These are phyloP conservation scores for Geranium rotundifolium DNA, from an alignment of 345 rosid species.

Conservation along the genomic window DNA sequence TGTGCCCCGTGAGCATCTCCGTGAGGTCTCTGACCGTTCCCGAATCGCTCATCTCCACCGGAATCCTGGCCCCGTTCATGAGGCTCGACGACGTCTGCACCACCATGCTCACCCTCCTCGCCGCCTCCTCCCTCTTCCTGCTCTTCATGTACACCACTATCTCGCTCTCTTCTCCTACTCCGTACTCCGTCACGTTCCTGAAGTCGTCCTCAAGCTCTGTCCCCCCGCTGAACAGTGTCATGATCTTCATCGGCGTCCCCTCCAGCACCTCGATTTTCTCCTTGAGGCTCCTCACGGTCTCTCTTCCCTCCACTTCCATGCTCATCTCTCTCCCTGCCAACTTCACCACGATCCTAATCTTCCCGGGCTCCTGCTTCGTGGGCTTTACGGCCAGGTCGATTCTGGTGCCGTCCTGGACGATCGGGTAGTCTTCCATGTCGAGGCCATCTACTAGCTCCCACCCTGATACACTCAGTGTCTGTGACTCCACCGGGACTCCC, in stretches of 20 bases:
- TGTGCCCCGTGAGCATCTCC: slow-evolving; percentile 31
- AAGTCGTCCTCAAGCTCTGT: slow-evolving; percentile 60
- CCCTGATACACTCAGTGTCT: slow-evolving; percentile 47
- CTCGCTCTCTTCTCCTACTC: slow-evolving; percentile 47
- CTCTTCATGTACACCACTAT: slow-evolving; percentile 48
- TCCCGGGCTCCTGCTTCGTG: slow-evolving; percentile 6
- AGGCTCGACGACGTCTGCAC: slow-evolving; percentile 70
- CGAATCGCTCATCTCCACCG: slow-evolving; percentile 51
- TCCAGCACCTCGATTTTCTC: slow-evolving; percentile 70
- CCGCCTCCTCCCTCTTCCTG: slow-evolving; percentile 28
- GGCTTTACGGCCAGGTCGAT: slow-evolving; percentile 52
- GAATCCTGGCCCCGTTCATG: slow-evolving; percentile 55
- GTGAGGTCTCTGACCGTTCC: slow-evolving; percentile 48
- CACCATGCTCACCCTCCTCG: slow-evolving; percentile 30
- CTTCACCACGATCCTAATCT: slow-evolving; percentile 41
- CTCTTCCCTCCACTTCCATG: slow-evolving; percentile 55
- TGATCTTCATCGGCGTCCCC: slow-evolving; percentile 47
- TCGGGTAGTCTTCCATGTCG: slow-evolving; percentile 88
- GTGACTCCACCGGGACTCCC: slow-evolving; percentile 36
- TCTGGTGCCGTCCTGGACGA: slow-evolving; percentile 49
- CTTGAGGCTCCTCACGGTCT: slow-evolving; percentile 71
- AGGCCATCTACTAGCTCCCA: slow-evolving; percentile 83
- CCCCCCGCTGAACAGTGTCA: slow-evolving; percentile 54
- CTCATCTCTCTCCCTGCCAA: slow-evolving; percentile 36
- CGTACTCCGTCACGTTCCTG: slow-evolving; percentile 55